Base-by-base conservation (phyloP, 352 stramenopile species). In the Globisporangium echinulatum region DNA sequence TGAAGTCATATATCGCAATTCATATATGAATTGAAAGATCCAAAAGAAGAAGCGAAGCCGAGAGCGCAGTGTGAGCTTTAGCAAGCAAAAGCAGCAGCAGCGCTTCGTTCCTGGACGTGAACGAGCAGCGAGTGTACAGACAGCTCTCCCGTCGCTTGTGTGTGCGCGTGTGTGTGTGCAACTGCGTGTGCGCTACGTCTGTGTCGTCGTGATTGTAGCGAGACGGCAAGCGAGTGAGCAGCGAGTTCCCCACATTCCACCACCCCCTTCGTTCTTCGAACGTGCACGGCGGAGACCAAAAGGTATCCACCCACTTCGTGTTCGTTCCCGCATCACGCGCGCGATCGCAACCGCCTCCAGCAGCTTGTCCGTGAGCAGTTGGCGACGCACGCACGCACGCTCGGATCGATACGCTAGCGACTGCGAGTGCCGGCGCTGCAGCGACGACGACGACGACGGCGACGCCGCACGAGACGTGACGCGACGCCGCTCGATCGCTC, bases 391-490 rank as follows among this genome's bases (percentile, higher is more conserved):
- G 33, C 36, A 38, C 33, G 17, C 38, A 46, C 38, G 15, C 14
- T 48, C 58, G 50, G 44, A 49, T 58, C 57, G 53, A 60, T 66
- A 52, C 19, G 40, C 8, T 69, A 63, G 49, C 19, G 68, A 59
- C 52, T 38, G 53, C 48, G 43, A 56, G 54, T 54, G 59, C 53
- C 54, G 48, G 44, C 59, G 52, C 52, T 56, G 59, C 49, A 58
- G 60, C 60, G 54, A 52, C 59, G 54, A 66, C 53, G 49, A 51
- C 59, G 59, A 54, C 53, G 53, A 61, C 53, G 49, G 51, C 56
- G 49, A 49, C 58, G 44, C 39, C 48, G 56, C 56, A 52, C 46
- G 52, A 59, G 52, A 57, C 58, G 59, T 60, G 60, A 59, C 59
- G 59, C 40, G 53, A 59, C 46, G 54, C 44, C 53, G 54, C 47